A percentile compares a stretch with the other conserved stretches of the same genome.
phyloP scores from a whole-genome alignment of 495 filamentous ascomycete genomes.

The Penicillium salamii region DNA sequence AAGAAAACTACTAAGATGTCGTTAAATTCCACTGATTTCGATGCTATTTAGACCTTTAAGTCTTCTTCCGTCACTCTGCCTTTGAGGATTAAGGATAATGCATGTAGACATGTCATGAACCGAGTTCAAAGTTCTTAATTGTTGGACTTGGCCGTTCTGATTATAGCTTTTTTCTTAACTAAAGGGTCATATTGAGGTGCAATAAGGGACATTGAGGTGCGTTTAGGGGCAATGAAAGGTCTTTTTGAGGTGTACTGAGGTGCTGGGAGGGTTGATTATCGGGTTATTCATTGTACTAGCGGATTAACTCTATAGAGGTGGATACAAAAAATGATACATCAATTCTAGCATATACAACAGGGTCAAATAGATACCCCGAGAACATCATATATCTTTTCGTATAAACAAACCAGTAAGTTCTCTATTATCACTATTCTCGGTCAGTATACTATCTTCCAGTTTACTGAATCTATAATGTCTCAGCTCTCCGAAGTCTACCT shows the following conservation, averaged over 20 bases:
- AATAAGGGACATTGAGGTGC: background rate
- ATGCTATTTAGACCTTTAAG: background rate
- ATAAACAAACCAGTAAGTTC: background rate
- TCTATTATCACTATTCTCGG: background rate
- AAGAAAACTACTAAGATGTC: background rate
- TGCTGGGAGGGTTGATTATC: background rate
- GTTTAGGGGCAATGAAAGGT: background rate
- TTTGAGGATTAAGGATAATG: background rate
- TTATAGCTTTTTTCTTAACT: background rate
- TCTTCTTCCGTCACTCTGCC: background rate
- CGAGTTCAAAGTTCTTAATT: background rate
- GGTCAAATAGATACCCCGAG: background rate
- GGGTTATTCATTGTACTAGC: background rate
- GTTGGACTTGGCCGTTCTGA: background rate
- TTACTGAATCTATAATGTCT: conserved; percentile 1
- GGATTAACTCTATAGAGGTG: background rate
- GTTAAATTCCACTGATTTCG: background rate
- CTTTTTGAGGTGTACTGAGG: background rate
- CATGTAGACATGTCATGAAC: background rate
- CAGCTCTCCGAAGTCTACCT: background rate
- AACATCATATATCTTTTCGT: background rate
- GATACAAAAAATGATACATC: background rate
- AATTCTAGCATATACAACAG: background rate
- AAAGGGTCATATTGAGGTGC: background rate
- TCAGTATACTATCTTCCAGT: background rate